Evolutionary conservation across 257 asterid genomes (phyloP).

Genomic region (Nicotiana otophora): DNA sequence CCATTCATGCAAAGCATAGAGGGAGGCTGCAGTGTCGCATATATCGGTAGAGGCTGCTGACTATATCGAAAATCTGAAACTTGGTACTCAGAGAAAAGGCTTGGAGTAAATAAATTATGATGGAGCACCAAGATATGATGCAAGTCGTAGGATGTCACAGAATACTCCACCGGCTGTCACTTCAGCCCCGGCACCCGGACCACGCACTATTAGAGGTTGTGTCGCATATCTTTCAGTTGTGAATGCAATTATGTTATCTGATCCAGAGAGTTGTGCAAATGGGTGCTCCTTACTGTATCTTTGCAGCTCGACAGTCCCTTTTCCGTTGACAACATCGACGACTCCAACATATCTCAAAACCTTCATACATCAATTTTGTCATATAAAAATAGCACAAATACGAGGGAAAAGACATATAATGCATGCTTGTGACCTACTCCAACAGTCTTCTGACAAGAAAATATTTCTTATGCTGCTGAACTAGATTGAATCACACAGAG

Average conservation of each 20-base stretch:
- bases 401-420: background rate
- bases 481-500: background rate
- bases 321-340: slow-evolving; percentile 74
- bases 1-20: background rate
- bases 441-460: background rate
- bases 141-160: slow-evolving; percentile 89
- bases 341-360: slow-evolving; percentile 95
- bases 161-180: slow-evolving; percentile 98
- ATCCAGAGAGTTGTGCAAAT: slow-evolving; percentile 93
- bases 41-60: background rate
- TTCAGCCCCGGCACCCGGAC: slow-evolving; percentile 99
- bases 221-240: slow-evolving; percentile 86
- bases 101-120: slow-evolving; percentile 36
- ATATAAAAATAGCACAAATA: background rate
- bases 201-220: slow-evolving; percentile 89
- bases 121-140: slow-evolving; percentile 97
- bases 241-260: slow-evolving; percentile 94
- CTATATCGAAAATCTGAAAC: background rate
- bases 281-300: slow-evolving; percentile 83
- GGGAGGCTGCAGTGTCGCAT: too few species aligned
- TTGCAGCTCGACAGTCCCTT: slow-evolving; percentile 73
- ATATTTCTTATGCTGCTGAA: background rate
- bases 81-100: background rate
- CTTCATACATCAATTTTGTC: slow-evolving; percentile 31
- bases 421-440: background rate